Evolutionary conservation across 225 moss, liverwort and hornwort genomes (phyloP).

Genomic region (Pseudisothecium myosuroides): DNA sequence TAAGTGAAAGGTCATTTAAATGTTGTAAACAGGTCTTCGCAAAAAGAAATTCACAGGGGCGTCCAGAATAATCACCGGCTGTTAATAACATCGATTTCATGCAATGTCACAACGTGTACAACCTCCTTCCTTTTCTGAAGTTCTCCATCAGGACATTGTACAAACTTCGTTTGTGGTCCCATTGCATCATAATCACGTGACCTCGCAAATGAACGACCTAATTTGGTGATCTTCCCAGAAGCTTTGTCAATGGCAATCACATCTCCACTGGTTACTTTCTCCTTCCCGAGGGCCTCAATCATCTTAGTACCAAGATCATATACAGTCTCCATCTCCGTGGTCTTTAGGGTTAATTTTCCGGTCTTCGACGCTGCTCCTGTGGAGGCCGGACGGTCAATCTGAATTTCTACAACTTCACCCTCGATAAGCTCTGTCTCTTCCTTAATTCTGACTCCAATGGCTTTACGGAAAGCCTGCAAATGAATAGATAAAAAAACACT

Average conservation of each 20-base stretch:
- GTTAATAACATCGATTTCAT: conserved; percentile 86
- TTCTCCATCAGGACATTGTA: conserved; percentile 79
- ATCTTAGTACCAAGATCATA: conserved; percentile 82
- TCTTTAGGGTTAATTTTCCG: conserved; percentile 72
- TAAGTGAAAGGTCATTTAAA: not conserved
- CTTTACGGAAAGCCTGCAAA: conserved; percentile 63
- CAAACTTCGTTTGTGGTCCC: conserved; percentile 79
- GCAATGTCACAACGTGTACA: conserved; percentile 75
- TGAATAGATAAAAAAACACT: not conserved
- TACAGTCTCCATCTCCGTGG: conserved; percentile 85
- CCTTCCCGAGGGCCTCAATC: conserved; percentile 69
- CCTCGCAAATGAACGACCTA: conserved; percentile 73
- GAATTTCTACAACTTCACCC: conserved; percentile 83
- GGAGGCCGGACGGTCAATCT: conserved; percentile 72
- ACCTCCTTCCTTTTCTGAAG: conserved; percentile 84
- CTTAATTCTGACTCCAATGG: conserved; percentile 86
- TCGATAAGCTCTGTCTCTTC: conserved; percentile 93
- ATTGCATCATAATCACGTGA: conserved; percentile 79
- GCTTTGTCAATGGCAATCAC: conserved; percentile 80
- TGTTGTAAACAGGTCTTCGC: not conserved
- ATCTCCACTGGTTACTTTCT: conserved; percentile 75
- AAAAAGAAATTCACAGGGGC: not conserved
- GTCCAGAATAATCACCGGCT: conserved; percentile 41
- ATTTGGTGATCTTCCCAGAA: conserved; percentile 71
- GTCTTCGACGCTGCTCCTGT: conserved; percentile 61